phyloP scores from a whole-genome alignment of 345 rosid genomes.

The Sonneratia alba region DNA sequence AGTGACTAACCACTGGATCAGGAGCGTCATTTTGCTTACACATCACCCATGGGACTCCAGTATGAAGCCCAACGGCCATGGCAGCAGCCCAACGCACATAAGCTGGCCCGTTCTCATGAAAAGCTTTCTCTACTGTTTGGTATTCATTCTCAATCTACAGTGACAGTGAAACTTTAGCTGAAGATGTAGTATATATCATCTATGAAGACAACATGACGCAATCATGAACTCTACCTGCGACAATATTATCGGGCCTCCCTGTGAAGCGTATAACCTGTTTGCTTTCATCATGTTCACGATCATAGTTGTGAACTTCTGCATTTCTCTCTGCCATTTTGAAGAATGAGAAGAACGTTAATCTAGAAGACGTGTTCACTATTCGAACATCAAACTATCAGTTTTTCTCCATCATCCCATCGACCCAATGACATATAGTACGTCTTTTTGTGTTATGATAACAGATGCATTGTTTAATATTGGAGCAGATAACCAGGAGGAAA shows the following conservation, averaged over 20 bases:
- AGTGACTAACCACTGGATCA: slow-evolving; percentile 59
- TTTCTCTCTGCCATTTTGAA: slow-evolving; percentile 37
- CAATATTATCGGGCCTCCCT: slow-evolving; percentile 83
- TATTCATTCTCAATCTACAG: slow-evolving; percentile 78
- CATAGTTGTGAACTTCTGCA: slow-evolving; percentile 45
- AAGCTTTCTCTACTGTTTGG: slow-evolving; percentile 40
- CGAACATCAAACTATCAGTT: neutral
- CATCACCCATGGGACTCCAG: slow-evolving; percentile 92
- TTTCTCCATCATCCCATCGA: neutral
- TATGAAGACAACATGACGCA: neutral
- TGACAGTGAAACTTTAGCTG: neutral
- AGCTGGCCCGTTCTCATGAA: slow-evolving; percentile 39
- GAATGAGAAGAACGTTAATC: neutral
- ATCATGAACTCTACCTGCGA: slow-evolving; percentile 43
- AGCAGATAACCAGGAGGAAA: too few relatives aligned
- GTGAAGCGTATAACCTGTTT: slow-evolving; percentile 59
- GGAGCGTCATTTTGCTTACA: slow-evolving; percentile 87
- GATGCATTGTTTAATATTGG: too few relatives aligned
- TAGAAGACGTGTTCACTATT: neutral
- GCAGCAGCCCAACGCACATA: slow-evolving; percentile 71
- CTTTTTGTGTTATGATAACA: too few relatives aligned
- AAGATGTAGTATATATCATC: neutral
- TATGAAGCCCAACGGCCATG: slow-evolving; percentile 57
- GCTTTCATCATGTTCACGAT: slow-evolving; percentile 64
- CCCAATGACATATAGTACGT: too few relatives aligned